phyloP scores from a whole-genome alignment of 208 protist genomes.

The Trypanosomatidae sp. region DNA sequence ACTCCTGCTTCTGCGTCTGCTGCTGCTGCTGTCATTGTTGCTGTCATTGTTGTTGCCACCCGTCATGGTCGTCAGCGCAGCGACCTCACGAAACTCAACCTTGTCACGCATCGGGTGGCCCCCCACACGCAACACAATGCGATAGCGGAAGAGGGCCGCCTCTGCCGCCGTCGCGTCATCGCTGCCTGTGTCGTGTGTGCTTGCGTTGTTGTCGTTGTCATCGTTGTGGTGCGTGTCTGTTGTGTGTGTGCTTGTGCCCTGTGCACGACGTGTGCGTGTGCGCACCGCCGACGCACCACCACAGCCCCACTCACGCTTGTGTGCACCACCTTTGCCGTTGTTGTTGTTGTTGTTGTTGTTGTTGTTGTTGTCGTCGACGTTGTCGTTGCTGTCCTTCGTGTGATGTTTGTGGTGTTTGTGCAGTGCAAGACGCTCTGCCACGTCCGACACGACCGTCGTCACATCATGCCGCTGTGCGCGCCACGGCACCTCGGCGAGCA shows the following conservation, averaged over 20 bases:
- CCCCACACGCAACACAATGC: constrained; percentile 36
- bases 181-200: not conserved
- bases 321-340: not conserved
- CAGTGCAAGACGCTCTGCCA: too few relatives aligned
- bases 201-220: not conserved
- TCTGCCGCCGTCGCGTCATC: constrained; percentile 2
- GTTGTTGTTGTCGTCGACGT: constrained; percentile 1
- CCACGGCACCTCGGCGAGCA: constrained; percentile 30
- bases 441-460: constrained; percentile 14
- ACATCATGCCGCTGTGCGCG: constrained; percentile 7
- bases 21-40: not conserved
- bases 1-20: not conserved
- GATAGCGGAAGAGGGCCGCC: too few relatives aligned
- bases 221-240: too few relatives aligned
- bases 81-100: constrained; percentile 41
- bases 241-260: too few relatives aligned
- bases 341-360: constrained; percentile 1
- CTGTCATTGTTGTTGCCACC: not conserved
- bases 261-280: too few relatives aligned
- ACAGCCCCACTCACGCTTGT: not conserved
- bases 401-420: constrained; percentile 17
- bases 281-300: too few relatives aligned
- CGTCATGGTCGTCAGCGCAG: constrained; percentile 17
- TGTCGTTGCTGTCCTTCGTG: not conserved
- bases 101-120: constrained; percentile 42